phyloP scores from a whole-genome alignment of 2,329 filamentous ascomycete genomes.

The Fusarium heterosporum region DNA sequence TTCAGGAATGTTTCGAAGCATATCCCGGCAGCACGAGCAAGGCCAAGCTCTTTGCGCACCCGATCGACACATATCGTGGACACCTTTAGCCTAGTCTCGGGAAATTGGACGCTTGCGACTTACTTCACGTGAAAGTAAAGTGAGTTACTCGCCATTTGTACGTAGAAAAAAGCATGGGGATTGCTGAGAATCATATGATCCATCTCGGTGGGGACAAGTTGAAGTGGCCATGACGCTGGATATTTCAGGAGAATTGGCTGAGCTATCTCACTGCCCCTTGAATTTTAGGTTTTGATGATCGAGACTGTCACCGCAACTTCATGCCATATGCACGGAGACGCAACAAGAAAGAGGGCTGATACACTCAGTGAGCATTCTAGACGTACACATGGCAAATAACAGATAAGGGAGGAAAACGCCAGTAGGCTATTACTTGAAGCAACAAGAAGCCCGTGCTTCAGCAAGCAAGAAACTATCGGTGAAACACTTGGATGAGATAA shows the following conservation, averaged over 20 bases:
- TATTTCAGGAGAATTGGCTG: constrained; percentile 8
- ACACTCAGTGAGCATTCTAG: not conserved
- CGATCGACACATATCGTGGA: not conserved
- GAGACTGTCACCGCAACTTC: constrained; percentile 22
- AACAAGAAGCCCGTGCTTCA: constrained; percentile 7
- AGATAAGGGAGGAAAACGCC: not conserved
- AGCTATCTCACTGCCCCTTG: constrained; percentile 10
- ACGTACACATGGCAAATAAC: not conserved
- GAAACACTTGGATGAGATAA: constrained; percentile 3
- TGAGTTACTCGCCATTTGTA: not conserved
- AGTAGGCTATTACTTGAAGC: constrained; percentile 11
- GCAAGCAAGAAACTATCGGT: constrained; percentile 4
- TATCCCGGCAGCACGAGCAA: not conserved
- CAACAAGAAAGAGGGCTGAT: not conserved
- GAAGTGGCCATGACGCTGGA: not conserved
- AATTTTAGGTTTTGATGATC: constrained; percentile 9
- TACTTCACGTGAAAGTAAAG: constrained; percentile 12
- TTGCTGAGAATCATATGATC: not conserved
- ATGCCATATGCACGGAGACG: constrained; percentile 3
- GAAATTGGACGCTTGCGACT: constrained; percentile 8
- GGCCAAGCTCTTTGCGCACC: not conserved
- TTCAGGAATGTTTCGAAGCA: not conserved
- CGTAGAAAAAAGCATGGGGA: not conserved
- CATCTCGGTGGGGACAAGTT: not conserved
- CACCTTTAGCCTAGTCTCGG: constrained; percentile 5